Evolutionary conservation across 768 basidiomycete genomes (phyloP).

Genomic region (Amanita rimosa): DNA sequence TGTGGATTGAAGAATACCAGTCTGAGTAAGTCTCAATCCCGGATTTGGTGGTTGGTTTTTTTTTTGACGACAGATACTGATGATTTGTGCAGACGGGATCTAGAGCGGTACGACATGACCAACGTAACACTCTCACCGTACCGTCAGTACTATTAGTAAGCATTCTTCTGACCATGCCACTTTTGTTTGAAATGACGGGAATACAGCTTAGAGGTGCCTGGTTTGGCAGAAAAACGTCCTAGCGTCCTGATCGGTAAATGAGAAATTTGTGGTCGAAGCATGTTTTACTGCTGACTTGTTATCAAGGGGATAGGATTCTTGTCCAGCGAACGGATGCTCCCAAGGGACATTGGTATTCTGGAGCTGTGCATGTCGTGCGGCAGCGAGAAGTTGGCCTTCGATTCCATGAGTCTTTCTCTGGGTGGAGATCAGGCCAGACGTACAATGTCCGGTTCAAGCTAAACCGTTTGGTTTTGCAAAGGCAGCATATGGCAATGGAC

Average conservation of each 20-base stretch:
- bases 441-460: constrained; percentile 48
- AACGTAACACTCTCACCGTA: constrained; percentile 21
- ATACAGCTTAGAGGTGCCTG: constrained; percentile 30
- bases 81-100: constrained; percentile 21
- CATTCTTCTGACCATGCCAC: constrained; percentile 4
- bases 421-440: constrained; percentile 19
- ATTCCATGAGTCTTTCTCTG: constrained; percentile 34
- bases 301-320: constrained; percentile 42
- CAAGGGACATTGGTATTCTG: constrained; percentile 42
- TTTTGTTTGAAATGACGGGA: neutral
- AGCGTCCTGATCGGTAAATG: constrained; percentile 41
- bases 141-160: constrained; percentile 26
- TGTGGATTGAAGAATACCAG: constrained; percentile 14
- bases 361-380: constrained; percentile 42
- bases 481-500: constrained; percentile 51
- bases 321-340: constrained; percentile 30
- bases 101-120: constrained; percentile 26
- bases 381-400: constrained; percentile 38
- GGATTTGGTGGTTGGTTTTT: too few relatives aligned
- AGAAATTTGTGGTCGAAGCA: neutral
- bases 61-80: neutral
- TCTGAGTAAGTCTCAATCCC: constrained; percentile 16
- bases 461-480: constrained; percentile 40
- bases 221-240: constrained; percentile 46
- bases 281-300: neutral